A percentile compares a stretch with the other conserved stretches of the same genome.
phyloP scores from a whole-genome alignment of 2,329 filamentous ascomycete genomes.

The Pseudocercospora eumusae region DNA sequence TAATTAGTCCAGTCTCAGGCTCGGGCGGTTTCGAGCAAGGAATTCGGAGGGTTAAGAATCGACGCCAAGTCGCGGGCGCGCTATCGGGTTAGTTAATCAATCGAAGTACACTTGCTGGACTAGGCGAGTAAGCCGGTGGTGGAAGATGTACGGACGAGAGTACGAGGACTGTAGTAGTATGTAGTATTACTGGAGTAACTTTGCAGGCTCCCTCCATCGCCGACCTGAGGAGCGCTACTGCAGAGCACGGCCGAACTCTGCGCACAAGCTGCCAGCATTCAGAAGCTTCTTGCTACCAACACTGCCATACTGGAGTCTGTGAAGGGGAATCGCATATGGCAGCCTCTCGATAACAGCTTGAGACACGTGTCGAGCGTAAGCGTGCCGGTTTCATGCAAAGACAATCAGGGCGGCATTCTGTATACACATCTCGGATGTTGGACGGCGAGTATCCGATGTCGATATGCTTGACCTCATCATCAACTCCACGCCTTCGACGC shows the following conservation, averaged over 20 bases:
- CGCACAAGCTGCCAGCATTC: background rate
- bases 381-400: background rate
- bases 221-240: slow-evolving; percentile 1
- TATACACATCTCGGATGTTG: background rate
- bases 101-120: background rate
- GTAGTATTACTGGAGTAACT: too few relatives aligned
- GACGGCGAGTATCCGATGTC: background rate
- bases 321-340: background rate
- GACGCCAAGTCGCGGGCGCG: too few relatives aligned
- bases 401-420: background rate
- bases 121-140: background rate
- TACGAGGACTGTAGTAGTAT: background rate
- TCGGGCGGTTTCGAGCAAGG: background rate
- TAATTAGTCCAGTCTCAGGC: background rate
- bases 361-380: slow-evolving; percentile 3
- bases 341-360: background rate
- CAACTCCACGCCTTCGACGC: background rate
- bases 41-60: slow-evolving; percentile 6
- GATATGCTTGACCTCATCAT: too few relatives aligned
- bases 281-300: background rate
- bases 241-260: slow-evolving; percentile 1
- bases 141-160: background rate
- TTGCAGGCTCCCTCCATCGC: background rate
- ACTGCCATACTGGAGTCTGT: background rate
- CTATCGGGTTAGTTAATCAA: too few relatives aligned